Base-by-base conservation (phyloP, 495 filamentous ascomycete species). In the Xylaria nigripes region DNA sequence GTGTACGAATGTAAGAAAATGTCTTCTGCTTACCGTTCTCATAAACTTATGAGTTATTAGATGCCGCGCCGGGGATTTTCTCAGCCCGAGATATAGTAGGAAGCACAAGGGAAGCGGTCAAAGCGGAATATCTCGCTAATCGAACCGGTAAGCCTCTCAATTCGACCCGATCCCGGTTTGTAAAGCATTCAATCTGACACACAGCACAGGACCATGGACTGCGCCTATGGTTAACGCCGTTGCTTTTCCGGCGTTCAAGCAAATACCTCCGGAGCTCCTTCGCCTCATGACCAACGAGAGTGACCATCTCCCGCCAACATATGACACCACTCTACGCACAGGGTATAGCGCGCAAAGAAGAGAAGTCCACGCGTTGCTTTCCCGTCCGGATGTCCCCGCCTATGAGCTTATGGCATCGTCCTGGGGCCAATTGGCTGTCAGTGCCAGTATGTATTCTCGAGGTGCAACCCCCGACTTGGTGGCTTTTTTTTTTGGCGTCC, bases 361-460 rank as follows among this genome's bases (percentile, higher is more conserved):
- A 2, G 50, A 72, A 30, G 45, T 74, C 1, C 54, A 61, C 36
- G 61, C 57, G 4, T 55, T 76, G 12, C 59, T 72, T 30, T 63
- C 66, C 46, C 62, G 65, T 9, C 65, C 56, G 1, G 70, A 69
- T 19, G 61, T 64, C 6, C 66, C 64, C 16, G 68, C 59, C 1
- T 73, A 67, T 44, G 72, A 76, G 40, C 56, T 73, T 22, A 63
- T 75, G 52, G 67, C 65, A 40, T 68, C 67, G 38, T 73, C 73
- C 47, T 68, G 65, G 58, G 69, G 70, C 23, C 67, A 63, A 59
- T 62, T 65, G 3, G 61, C 62, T 22, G 62, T 67, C 8, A 55
- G 67, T 30, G 49, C 50, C 4, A 40, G 36, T 40, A 40, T 40
- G 36, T 19, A 40, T 18, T 40, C 32, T 40, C 36, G 4, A 40